A percentile compares a stretch with the other conserved stretches of the same genome.
Evolutionary conservation across 805 yeast species (phyloP).

Genomic region (Maudiozyma serrabonitensis): DNA sequence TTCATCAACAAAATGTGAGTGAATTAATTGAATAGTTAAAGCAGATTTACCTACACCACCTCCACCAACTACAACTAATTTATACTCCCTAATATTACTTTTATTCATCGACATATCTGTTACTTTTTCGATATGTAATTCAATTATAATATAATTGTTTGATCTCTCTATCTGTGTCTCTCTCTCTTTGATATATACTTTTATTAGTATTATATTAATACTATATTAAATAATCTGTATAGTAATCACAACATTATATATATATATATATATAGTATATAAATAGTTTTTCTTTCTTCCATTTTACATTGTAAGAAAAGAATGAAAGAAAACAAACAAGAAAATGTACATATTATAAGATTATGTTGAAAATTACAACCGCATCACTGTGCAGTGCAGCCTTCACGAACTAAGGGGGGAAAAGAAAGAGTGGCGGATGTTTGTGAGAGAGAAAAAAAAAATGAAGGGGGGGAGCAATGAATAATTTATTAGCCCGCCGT

Average conservation of each 20-base stretch:
- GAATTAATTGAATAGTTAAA: slow-evolving; percentile 87
- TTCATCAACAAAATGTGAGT: slow-evolving; percentile 91
- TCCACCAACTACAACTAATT: slow-evolving; percentile 94
- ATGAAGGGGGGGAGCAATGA: not conserved
- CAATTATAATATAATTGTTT: not conserved
- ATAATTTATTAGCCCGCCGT: no score
- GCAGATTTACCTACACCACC: slow-evolving; percentile 99
- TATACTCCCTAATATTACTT: slow-evolving; percentile 60
- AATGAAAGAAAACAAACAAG: not conserved
- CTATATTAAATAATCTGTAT: no score
- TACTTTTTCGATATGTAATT: not conserved
- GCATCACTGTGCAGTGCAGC: no score
- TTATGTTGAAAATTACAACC: no score
- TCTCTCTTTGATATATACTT: not conserved
- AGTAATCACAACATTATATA: no score
- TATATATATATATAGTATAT: not conserved
- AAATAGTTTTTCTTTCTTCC: no score
- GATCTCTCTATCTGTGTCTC: not conserved
- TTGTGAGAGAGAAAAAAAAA: no score
- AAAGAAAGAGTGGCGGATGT: no score
- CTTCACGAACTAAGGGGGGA: no score
- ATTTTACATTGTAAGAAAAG: not conserved
- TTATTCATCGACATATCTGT: slow-evolving; percentile 15
- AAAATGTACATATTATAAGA: no score
- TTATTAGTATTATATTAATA: no score